phyloP scores from a whole-genome alignment of 805 yeast genomes.

The Ogataea chonburiensis region DNA sequence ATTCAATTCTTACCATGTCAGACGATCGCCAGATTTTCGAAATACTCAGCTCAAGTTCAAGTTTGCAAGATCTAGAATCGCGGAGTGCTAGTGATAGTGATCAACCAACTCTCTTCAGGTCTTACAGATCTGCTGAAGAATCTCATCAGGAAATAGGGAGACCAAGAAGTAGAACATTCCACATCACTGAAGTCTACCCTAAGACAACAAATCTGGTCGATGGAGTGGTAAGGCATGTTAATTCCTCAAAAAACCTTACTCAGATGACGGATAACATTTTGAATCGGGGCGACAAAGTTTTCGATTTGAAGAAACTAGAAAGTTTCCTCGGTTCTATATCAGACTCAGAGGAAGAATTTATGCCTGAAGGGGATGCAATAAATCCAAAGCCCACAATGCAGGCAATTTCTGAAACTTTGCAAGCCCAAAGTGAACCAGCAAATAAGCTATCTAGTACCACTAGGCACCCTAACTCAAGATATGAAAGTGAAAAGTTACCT shows the following conservation, averaged over 20 bases:
- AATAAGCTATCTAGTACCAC: too few species aligned
- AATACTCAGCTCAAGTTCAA: constrained; percentile 28
- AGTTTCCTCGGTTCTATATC: constrained; percentile 31
- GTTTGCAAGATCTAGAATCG: too few species aligned
- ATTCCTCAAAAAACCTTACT: constrained; percentile 31
- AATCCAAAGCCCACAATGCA: too few species aligned
- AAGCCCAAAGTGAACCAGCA: too few species aligned
- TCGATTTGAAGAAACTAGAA: constrained; percentile 31
- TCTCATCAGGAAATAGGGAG: constrained; percentile 12
- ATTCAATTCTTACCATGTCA: constrained; percentile 25
- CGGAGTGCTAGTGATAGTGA: too few species aligned
- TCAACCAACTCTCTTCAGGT: too few species aligned
- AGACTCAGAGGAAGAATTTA: constrained; percentile 26
- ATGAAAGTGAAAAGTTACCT: too few species aligned
- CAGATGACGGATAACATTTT: too few species aligned
- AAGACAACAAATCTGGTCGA: constrained; percentile 5
- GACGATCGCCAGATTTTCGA: constrained; percentile 29
- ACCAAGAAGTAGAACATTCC: constrained; percentile 33
- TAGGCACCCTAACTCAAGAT: too few species aligned
- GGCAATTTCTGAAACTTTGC: too few species aligned
- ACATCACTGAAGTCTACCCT: constrained; percentile 19
- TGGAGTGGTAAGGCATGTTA: constrained; percentile 25
- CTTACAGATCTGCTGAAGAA: too few species aligned
- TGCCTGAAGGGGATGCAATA: too few species aligned
- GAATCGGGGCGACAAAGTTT: constrained; percentile 24